Evolutionary conservation across 139 green algal genomes (phyloP).

Genomic region (Picocystis salinarum): DNA sequence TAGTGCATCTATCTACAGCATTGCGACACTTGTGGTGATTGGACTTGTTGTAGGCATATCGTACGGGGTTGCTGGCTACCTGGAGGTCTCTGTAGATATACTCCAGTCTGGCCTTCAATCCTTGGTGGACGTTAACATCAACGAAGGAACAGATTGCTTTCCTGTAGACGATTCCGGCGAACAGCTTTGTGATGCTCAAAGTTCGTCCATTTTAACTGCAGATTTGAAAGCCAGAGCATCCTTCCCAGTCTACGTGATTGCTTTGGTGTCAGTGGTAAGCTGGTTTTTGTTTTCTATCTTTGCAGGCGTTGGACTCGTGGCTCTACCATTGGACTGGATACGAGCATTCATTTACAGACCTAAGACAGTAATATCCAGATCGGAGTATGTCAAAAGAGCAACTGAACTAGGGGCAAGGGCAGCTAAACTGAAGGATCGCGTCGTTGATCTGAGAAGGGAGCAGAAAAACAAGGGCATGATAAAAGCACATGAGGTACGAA

Average conservation of each 20-base stretch:
- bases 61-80: constrained; percentile 62
- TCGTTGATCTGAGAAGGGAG: constrained; percentile 10
- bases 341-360: constrained; percentile 53
- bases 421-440: constrained; percentile 38
- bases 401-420: constrained; percentile 17
- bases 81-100: constrained; percentile 54
- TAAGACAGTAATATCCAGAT: constrained; percentile 45
- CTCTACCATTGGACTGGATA: constrained; percentile 71
- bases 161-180: too few relatives aligned
- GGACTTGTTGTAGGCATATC: constrained; percentile 41
- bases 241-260: constrained; percentile 78
- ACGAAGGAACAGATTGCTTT: neutral
- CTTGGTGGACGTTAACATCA: constrained; percentile 5
- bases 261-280: constrained; percentile 57
- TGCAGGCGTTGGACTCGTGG: constrained; percentile 67
- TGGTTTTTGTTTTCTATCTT: constrained; percentile 92
- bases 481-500: too few relatives aligned
- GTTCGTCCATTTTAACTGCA: too few relatives aligned
- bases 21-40: constrained; percentile 25
- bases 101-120: constrained; percentile 49
- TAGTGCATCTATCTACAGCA: constrained; percentile 30
- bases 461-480: neutral
- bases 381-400: constrained; percentile 58
- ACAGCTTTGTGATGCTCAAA: too few relatives aligned
- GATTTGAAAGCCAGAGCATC: too few relatives aligned